Conservation (phyloP, 805 yeast genomes). For the Ascoidea rubescens region DNA sequence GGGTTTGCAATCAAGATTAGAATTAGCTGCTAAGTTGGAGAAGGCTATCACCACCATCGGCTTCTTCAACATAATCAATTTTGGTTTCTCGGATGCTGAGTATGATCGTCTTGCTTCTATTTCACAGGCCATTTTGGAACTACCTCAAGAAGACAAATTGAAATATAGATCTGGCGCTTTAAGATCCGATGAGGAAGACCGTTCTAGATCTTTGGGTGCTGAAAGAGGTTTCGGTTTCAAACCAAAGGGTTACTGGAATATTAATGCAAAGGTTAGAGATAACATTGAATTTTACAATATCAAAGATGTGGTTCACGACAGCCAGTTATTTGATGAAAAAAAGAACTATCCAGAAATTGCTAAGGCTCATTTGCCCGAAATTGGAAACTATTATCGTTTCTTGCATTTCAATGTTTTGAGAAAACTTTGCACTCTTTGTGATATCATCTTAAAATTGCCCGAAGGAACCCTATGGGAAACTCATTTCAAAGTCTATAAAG, state of each 20-base stretch:
- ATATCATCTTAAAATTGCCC: conserved; percentile 30
- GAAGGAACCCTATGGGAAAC: conserved; percentile 28
- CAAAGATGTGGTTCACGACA: conserved; percentile 24
- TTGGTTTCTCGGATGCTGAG: conserved; percentile 22
- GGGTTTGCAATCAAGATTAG: conserved; percentile 17
- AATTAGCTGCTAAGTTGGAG: conserved; percentile 25
- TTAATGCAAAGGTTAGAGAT: conserved; percentile 28
- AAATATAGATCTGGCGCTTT: conserved; percentile 26
- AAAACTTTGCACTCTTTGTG: conserved; percentile 26
- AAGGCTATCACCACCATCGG: conserved; percentile 27
- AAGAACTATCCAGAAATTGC: conserved; percentile 27
- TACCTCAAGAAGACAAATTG: conserved; percentile 25
- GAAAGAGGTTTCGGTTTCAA: conserved; percentile 34
- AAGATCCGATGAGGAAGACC: conserved; percentile 17
- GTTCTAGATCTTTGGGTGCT: conserved; percentile 22
- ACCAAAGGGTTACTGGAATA: conserved; percentile 34
- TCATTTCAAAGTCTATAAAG: conserved; percentile 21
- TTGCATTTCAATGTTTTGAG: conserved; percentile 25
- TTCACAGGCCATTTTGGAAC: conserved; percentile 26
- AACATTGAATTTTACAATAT: conserved; percentile 30
- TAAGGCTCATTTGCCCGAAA: conserved; percentile 23
- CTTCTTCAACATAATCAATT: conserved; percentile 28
- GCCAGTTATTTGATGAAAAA: conserved; percentile 13
- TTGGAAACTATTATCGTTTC: conserved; percentile 23
- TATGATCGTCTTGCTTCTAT: conserved; percentile 24